Evolutionary conservation across 352 stramenopile genomes (phyloP).

Genomic region (Phytophthora sp.): DNA sequence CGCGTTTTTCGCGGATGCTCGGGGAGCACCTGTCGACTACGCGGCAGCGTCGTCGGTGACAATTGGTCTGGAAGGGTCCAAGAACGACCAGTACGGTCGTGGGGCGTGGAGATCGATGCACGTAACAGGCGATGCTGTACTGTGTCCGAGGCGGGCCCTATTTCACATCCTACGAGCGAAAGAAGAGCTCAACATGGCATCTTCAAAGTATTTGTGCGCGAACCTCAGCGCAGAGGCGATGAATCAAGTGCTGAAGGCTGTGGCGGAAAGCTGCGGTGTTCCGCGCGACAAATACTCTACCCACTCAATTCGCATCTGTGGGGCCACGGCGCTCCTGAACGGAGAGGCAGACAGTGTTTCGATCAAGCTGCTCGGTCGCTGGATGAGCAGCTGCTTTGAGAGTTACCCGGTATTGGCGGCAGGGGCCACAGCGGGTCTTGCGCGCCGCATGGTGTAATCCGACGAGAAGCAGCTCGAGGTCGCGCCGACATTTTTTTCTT

Average conservation of each 20-base stretch:
- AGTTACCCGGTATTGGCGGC: background rate
- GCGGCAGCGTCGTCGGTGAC: background rate
- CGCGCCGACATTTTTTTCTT: too few relatives aligned
- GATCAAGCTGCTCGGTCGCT: background rate
- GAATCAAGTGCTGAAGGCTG: background rate
- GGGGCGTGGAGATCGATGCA: conserved; percentile 2
- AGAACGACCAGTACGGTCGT: conserved; percentile 6
- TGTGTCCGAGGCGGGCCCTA: background rate
- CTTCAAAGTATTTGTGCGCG: background rate
- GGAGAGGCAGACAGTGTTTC: background rate
- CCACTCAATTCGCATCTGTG: background rate
- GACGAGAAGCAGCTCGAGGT: too few relatives aligned
- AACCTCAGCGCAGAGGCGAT: background rate
- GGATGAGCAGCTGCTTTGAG: background rate
- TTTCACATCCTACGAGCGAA: background rate
- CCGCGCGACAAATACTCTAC: background rate
- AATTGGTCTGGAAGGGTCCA: background rate
- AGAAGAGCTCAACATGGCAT: background rate
- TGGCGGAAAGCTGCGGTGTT: background rate
- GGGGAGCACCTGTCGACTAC: background rate
- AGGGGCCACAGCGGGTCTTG: background rate
- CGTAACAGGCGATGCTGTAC: background rate
- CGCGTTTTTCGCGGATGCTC: background rate
- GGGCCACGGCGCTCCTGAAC: background rate
- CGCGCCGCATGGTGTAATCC: background rate